Base-by-base conservation (phyloP, 2,329 filamentous ascomycete genomes). In the Parafenestella ontariensis region DNA sequence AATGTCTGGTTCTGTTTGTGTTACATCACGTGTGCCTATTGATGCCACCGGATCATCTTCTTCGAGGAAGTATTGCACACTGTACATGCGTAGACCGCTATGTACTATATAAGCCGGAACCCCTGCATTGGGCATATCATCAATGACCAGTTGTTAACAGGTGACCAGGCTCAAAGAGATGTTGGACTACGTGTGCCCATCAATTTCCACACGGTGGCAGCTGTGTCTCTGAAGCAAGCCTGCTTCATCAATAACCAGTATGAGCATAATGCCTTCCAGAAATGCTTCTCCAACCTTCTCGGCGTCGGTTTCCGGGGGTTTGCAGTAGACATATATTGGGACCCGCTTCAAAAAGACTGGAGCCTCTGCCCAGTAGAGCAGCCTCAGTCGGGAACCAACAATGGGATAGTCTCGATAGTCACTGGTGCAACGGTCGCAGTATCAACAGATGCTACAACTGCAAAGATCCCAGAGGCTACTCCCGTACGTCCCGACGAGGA, bases 251-350 rank as follows among this genome's bases (percentile, higher is more conserved):
- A 79, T 50, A 75, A 78, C 6, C 73, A 78, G n/a, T 89, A 84
- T 69, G 81, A 85, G 58, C 78, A 82, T 62, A 71, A 76, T 24
- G 77, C 78, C 3, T 79, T 81, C 15, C 76, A 77, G 33, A 79
- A 77, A 68, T 89, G 87, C 71, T 75, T 89, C 31, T 88, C 85
- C 4, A 88, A 88, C 68, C 77, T 89, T 1, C 75, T 89, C 24
- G 81, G 82, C 0, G 73, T 82, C n/a, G 85, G 85, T 5, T 88
- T 86, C 62, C 79, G 81, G 34, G 79, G 83, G 40, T 78, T 88
- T 41, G 73, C 83, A 39, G 72, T 88, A 24, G 87, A 89, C 68
- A 62, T 88, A 11, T 89, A 87, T 65, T 89, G 87, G 87, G 86
- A 88, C 59, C 65, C 79, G 21, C 77, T 74, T 26, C 78, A 81